Evolutionary conservation across 345 rosid genomes (phyloP), one percentile per base, ranked within the genome.

Genomic region (Linum trigynum): DNA sequence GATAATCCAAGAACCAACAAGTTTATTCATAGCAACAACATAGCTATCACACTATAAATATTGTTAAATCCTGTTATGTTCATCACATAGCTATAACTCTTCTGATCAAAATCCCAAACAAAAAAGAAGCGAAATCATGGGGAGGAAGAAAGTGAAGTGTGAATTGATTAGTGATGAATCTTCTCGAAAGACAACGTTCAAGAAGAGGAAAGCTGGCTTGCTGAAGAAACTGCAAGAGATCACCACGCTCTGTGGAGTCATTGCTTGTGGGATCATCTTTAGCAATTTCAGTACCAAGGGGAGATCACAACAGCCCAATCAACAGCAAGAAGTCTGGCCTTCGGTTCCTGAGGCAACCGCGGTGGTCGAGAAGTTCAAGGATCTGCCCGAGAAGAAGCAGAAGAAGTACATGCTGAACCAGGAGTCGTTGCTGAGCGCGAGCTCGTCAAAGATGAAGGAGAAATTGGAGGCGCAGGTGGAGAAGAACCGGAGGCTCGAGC

Each of bases 191-290:
- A 59, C 59, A 38, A 77, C 78, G 45, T 81, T 80, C 67, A 66
- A 67, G 57, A 79, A 79, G 63, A 68, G 83, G 61, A 79, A 59
- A 67, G 76, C 70, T 5, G 82, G 83, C 7, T 59, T 83, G 69
- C 37, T 75, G 58, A 83, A 81, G 78, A 83, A 83, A 74, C 57
- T 76, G 37, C 61, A 40, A 3, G 83, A 81, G 66, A 75, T 83
- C 3, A 67, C 69, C 35, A 83, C 82, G 17, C 78, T 83, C 1
- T 83, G 82, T 12, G 87, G 82, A 23, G 72, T 83, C 39, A 39
- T 55, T 4, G 79, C 83, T 1, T 83, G 80, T 39, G 83, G 77
- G 6, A 35, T 83, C 40, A 68, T 83, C 58, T 77, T 64, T 67
- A 61, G 72, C 45, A 38, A 61, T 39, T 69, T 43, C 50, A 4